Evolutionary conservation across 2,329 filamentous ascomycete genomes (phyloP).

Genomic region (Hypoxylon sp.): DNA sequence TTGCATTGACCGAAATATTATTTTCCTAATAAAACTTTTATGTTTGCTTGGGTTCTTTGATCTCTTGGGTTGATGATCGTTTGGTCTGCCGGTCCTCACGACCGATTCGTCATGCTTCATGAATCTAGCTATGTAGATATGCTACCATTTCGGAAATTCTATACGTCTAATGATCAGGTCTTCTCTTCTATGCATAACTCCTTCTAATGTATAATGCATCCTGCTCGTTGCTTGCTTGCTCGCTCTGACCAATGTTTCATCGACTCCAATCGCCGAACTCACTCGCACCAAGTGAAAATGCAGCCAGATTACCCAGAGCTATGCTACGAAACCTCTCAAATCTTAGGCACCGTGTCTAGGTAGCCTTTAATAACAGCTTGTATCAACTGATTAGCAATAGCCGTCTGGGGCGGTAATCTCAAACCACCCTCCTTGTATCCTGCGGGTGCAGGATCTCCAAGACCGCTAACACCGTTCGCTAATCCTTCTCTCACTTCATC

Average conservation of each 20-base stretch:
- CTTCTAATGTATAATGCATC: background rate
- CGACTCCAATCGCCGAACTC: background rate
- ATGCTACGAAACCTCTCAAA: slow-evolving; percentile 57
- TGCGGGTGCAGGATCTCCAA: slow-evolving; percentile 75
- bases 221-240: background rate
- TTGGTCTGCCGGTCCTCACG: background rate
- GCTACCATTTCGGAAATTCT: background rate
- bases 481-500: slow-evolving; percentile 86
- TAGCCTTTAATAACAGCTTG: slow-evolving; percentile 84
- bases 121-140: background rate
- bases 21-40: background rate
- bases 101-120: background rate
- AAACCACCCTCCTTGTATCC: slow-evolving; percentile 83
- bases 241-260: slow-evolving; percentile 5
- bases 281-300: background rate
- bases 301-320: background rate
- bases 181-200: slow-evolving; percentile 8
- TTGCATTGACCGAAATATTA: background rate
- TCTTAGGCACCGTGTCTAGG: slow-evolving; percentile 69
- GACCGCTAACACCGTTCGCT: slow-evolving; percentile 73
- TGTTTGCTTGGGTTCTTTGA: background rate
- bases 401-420: slow-evolving; percentile 85
- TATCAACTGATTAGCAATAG: slow-evolving; percentile 93
- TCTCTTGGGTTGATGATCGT: background rate
- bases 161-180: slow-evolving; percentile 7